Base-by-base conservation (phyloP, 768 basidiomycete species). In the Suillus bovinus region DNA sequence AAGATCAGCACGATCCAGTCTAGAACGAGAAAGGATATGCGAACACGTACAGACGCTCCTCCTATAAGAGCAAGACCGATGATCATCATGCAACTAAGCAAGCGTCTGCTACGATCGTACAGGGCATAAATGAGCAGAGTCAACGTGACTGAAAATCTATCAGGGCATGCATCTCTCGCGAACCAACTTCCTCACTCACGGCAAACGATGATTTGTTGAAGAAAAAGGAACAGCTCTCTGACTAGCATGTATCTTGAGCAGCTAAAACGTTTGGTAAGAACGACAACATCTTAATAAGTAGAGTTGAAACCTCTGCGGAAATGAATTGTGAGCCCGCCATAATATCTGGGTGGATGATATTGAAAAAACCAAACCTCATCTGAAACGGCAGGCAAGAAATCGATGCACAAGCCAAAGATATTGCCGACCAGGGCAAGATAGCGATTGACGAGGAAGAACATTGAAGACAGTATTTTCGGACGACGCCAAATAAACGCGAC, bases 61-160 rank as follows among this genome's bases (percentile, higher is more conserved):
- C 64, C 70, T 1, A 66, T 57, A 41, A 85, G 63, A 2, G 77
- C 59, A 0, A 69, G 60, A 2, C 72, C 79, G 34, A 72, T 71
- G 11, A 69, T 67, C 1, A 81, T 10, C 68, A 84, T 68, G 33
- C 69, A 73, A 6, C 66, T 59, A n/a, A 81, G 62, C 39, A 84
- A 67, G 24, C 75, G 72, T 44, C 72, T 63, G 22, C 77, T 79
- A 38, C 79, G 68, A 11, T 73, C 72, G 61, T 84, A 86, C 14
- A 86, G 69, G 2, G 85, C 84, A 61, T 79, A 80, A 55, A 81
- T 81, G 42, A 84, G 80, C 44, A 83, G 69, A 16, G 77, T 77
- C 31, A 84, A 74, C 27, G 80, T 76, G 61, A 76, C 81, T 83
- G 14, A 13, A 38, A 60, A 60, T 34, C 11, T 41, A 14, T 47